A percentile compares a stretch with the other conserved stretches of the same genome.
Conservation (phyloP, 108 stramenopile genomes). For the Nitzschia inconspicua region DNA sequence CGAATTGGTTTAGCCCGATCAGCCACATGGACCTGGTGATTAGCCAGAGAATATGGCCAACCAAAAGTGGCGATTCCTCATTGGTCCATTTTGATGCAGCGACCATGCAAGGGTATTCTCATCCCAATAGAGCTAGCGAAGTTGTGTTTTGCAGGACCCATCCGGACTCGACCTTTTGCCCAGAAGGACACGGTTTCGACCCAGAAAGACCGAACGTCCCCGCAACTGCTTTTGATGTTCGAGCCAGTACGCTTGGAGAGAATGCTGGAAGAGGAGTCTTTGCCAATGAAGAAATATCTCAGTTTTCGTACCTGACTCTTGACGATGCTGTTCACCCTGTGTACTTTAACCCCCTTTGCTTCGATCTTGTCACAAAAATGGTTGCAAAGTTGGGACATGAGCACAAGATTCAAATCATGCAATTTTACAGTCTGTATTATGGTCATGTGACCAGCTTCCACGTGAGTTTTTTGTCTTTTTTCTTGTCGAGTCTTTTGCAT, state of each 20-base stretch:
- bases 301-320: conserved; percentile 6
- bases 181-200: conserved; percentile 11
- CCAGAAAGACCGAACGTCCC: conserved; percentile 16
- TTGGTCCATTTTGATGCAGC: conserved; percentile 73
- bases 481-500: too few relatives aligned
- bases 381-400: too few relatives aligned
- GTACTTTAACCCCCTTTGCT: too few relatives aligned
- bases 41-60: conserved; percentile 39
- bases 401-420: too few relatives aligned
- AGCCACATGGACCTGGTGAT: conserved; percentile 55
- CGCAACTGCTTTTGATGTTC: conserved; percentile 10
- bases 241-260: conserved; percentile 10
- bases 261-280: conserved; percentile 39
- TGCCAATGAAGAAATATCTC: conserved; percentile 11
- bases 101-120: conserved; percentile 55
- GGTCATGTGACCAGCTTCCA: too few relatives aligned
- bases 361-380: too few relatives aligned
- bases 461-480: too few relatives aligned
- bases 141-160: conserved; percentile 36
- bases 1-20: conserved; percentile 43
- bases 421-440: too few relatives aligned
- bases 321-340: conserved; percentile 23
- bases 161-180: conserved; percentile 14
- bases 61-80: conserved; percentile 35
- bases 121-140: conserved; percentile 46